Evolutionary conservation across 768 basidiomycete genomes (phyloP), one percentile per base, ranked within the genome.

Genomic region (Xerocomellus amylosporus): DNA sequence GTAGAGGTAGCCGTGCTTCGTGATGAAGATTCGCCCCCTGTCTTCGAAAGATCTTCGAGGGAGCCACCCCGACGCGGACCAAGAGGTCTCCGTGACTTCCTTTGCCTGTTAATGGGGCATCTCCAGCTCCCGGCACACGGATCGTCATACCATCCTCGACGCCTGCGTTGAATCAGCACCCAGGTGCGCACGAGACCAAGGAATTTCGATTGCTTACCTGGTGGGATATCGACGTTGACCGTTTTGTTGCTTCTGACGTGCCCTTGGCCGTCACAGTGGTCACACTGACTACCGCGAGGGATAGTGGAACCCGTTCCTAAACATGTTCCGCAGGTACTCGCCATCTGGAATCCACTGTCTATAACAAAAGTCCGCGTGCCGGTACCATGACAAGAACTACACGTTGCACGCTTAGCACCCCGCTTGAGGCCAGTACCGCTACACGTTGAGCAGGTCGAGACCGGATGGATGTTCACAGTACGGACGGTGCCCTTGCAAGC

Each of bases 111-210:
- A 95, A 71, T 31, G 97, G 87, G 20, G 86, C 86, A 73, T 99
- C 93, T 19, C 96, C 96, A 40, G 79, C 79, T 49, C 83, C 83
- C 14, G 89, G 82, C 24, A 98, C 76, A 46, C 88, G 86, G 59
- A 98, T 79, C 30, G 86, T 81, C 91, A 95, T 95, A 31, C 95
- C 95, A 65, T 98, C 93, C 72, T 98, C 95, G 40, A 96, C 87
- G 42, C 94, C 92, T 94, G 63, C 52, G 37, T 46, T 22, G 39
- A 50, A 43, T 68, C 22, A 46, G 54, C 54, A 46, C 45, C 39
- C 36, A 20, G 47, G 45, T 55, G 38, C 26, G 15, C 46, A 48
- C 48, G 31, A 47, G 45, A 17, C 31, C 0, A 38, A 53, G n/a
- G 51, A 20, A 40, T 46, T 48, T 39, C 30, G 28, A 20, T 31